Percentiles rank a stretch among this genome's conserved stretches.
phyloP scores from a whole-genome alignment of 306 rosid genomes.

The Malus domestica region ASM211411v1 NC_041803.1:3242501-3243000 shows the following conservation, averaged over 20 bases:
- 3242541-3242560: slow-evolving; percentile 67
- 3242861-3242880: neutral
- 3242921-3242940: neutral
- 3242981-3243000: neutral
- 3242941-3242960: too few relatives aligned
- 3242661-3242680: slow-evolving; percentile 42
- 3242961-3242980: neutral
- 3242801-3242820: too few relatives aligned
- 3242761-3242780: slow-evolving; percentile 36
- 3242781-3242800: neutral
- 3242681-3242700: slow-evolving; percentile 49
- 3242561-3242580: slow-evolving; percentile 46
- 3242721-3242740: slow-evolving; percentile 55
- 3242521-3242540: slow-evolving; percentile 59
- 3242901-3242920: too few relatives aligned
- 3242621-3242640: slow-evolving; percentile 32
- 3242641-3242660: slow-evolving; percentile 56
- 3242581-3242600: slow-evolving; percentile 49
- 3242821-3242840: neutral
- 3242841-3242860: neutral
- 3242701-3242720: slow-evolving; percentile 64
- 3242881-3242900: neutral
- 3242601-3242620: slow-evolving; percentile 25
- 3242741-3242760: slow-evolving; percentile 54
- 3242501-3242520: slow-evolving; percentile 40